A percentile compares a stretch with the other conserved stretches of the same genome.
These are phyloP conservation scores for Penicillium egyptiacum DNA, from an alignment of 495 filamentous ascomycete genomes.

Conservation along the genomic window DNA sequence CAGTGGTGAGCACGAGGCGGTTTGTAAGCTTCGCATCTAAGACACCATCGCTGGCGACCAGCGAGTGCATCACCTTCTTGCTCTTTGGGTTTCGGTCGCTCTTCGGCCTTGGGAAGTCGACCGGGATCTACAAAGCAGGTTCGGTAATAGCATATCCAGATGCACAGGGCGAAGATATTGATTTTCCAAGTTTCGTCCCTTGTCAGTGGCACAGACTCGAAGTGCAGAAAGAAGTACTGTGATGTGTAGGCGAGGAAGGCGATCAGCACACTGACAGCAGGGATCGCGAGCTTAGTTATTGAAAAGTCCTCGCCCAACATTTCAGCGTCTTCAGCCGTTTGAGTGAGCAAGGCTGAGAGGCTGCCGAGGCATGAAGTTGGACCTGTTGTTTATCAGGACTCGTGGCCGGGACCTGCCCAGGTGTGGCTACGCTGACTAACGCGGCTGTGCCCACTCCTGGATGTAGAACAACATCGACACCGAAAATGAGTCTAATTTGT, in stretches of 20 bases:
- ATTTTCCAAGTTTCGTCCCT: constrained; percentile 62
- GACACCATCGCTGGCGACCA: constrained; percentile 68
- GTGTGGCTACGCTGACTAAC: constrained; percentile 23
- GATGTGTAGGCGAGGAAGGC: constrained; percentile 79
- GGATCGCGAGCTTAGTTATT: constrained; percentile 56
- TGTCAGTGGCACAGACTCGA: constrained; percentile 68
- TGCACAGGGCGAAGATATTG: constrained; percentile 68
- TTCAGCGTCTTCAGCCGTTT: constrained; percentile 3
- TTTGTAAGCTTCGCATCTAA: constrained; percentile 79
- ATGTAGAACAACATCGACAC: too few relatives aligned
- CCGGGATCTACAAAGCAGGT: constrained; percentile 81
- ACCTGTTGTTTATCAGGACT: constrained; percentile 26
- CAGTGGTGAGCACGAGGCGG: constrained; percentile 92
- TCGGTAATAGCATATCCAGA: constrained; percentile 78
- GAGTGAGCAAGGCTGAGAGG: constrained; percentile 1
- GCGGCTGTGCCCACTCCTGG: neutral
- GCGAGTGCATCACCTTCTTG: constrained; percentile 29
- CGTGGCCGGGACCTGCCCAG: too few relatives aligned
- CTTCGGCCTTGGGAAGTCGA: constrained; percentile 36
- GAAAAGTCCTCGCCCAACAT: constrained; percentile 31
- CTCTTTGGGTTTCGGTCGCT: constrained; percentile 20
- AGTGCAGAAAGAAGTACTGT: constrained; percentile 76
- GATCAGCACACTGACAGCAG: constrained; percentile 66
- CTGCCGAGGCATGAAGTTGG: constrained; percentile 7
- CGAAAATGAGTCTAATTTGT: too few relatives aligned